A percentile compares a stretch with the other conserved stretches of the same genome.
These are phyloP conservation scores for Sporothrix brunneoviolacea DNA, from an alignment of 2,329 filamentous ascomycete species.

Conservation along the genomic window DNA sequence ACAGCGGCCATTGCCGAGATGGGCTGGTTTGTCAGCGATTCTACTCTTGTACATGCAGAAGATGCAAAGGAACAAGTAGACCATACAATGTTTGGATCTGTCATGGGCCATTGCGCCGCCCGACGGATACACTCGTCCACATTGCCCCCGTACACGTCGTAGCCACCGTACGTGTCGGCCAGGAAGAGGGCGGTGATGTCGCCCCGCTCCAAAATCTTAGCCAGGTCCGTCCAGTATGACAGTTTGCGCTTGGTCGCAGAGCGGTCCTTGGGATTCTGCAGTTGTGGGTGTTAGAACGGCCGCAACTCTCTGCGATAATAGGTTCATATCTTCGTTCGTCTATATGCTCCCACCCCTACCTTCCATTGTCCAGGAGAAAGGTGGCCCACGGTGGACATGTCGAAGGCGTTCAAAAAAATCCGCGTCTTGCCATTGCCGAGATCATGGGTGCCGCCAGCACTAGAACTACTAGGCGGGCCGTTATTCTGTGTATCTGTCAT, in stretches of 20 bases:
- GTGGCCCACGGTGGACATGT: conserved; percentile 9
- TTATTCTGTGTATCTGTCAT: too few relatives aligned
- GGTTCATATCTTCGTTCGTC: too few relatives aligned
- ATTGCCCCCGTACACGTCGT: conserved; percentile 55
- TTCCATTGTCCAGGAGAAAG: conserved; percentile 7
- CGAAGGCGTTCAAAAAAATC: conserved; percentile 11
- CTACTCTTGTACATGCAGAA: too few relatives aligned
- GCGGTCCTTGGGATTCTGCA: conserved; percentile 18
- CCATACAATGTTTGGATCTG: conserved; percentile 52
- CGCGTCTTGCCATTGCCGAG: conserved; percentile 8
- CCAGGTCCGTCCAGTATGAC: conserved; percentile 15
- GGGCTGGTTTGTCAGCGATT: conserved; percentile 1
- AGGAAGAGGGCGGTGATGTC: conserved; percentile 25
- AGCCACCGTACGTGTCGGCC: conserved; percentile 58
- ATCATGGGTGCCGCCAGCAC: too few relatives aligned
- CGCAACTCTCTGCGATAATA: background rate
- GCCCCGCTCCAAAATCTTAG: conserved; percentile 14
- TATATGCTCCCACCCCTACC: background rate
- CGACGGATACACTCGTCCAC: conserved; percentile 55
- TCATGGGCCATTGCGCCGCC: conserved; percentile 59
- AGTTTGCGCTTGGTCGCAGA: conserved; percentile 14
- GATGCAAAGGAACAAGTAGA: too few relatives aligned
- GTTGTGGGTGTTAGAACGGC: background rate
- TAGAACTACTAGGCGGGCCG: too few relatives aligned
- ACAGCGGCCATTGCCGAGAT: conserved; percentile 19